These are phyloP conservation scores for Ophiocordyceps camponoti-saundersi DNA, from an alignment of 2,329 filamentous ascomycete genomes.

Conservation along the genomic window DNA sequence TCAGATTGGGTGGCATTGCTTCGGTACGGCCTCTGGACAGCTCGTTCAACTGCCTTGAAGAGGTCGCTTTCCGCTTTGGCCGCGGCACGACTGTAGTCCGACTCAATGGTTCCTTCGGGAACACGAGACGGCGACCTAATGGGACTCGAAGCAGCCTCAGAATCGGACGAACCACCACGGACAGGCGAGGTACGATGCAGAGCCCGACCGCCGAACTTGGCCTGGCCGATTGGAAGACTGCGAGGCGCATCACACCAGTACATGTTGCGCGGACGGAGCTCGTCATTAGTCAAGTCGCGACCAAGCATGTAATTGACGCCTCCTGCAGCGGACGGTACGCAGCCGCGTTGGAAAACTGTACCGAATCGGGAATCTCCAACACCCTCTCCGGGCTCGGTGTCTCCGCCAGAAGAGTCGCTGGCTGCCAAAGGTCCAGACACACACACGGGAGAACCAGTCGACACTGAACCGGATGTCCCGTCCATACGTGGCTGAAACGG, in stretches of 20 bases:
- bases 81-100: not conserved
- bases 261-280: constrained; percentile 38
- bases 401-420: constrained; percentile 1
- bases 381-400: constrained; percentile 3
- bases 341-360: constrained; percentile 28
- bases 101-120: constrained; percentile 1
- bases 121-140: not conserved
- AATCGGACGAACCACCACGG: constrained; percentile 1
- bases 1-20: constrained; percentile 16
- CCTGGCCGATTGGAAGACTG: constrained; percentile 32
- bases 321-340: constrained; percentile 21
- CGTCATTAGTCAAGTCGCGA: constrained; percentile 39
- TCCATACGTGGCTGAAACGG: constrained; percentile 27
- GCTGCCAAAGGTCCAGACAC: not conserved
- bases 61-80: constrained; percentile 6
- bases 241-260: constrained; percentile 42
- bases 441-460: constrained; percentile 2
- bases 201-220: constrained; percentile 48
- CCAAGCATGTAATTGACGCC: constrained; percentile 35
- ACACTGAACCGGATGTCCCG: constrained; percentile 4
- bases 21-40: constrained; percentile 6
- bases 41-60: constrained; percentile 6
- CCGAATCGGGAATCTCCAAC: constrained; percentile 33
- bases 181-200: constrained; percentile 41
- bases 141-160: not conserved